Evolutionary conservation across 2,329 filamentous ascomycete genomes (phyloP).

Genomic region (Nemania serpens): DNA sequence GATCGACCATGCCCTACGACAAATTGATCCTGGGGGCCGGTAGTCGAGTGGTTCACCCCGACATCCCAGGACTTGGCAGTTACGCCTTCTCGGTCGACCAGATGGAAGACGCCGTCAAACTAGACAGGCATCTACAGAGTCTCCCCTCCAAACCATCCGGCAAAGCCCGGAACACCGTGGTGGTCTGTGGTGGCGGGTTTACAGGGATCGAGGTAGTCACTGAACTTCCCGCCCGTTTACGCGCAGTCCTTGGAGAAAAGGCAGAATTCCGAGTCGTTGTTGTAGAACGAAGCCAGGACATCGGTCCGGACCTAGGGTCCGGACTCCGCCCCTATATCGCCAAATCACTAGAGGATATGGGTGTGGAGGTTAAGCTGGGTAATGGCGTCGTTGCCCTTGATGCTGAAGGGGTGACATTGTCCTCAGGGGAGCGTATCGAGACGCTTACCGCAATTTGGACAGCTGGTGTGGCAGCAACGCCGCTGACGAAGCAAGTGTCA

Average conservation of each 20-base stretch:
- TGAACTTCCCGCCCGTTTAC: conserved; percentile 25
- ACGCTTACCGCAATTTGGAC: conserved; percentile 28
- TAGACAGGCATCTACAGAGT: conserved; percentile 25
- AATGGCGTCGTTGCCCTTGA: conserved; percentile 13
- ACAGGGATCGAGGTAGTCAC: conserved; percentile 27
- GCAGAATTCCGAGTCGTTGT: conserved; percentile 17
- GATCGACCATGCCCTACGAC: conserved; percentile 14
- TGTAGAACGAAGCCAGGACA: conserved; percentile 16
- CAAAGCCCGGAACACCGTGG: conserved; percentile 24
- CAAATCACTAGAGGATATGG: conserved; percentile 19
- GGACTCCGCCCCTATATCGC: conserved; percentile 18
- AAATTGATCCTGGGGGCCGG: conserved; percentile 27
- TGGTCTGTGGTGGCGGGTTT: conserved; percentile 27
- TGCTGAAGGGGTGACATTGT: conserved; percentile 22
- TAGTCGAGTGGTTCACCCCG: conserved; percentile 22
- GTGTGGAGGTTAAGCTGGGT: conserved; percentile 15
- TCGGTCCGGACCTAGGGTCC: conserved; percentile 18
- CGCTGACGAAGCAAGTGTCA: conserved; percentile 17
- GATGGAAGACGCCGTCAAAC: conserved; percentile 25
- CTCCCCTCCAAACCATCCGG: conserved; percentile 21
- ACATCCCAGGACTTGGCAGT: conserved; percentile 14
- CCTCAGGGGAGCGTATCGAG: conserved; percentile 28
- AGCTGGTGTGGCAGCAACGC: conserved; percentile 24
- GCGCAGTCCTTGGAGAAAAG: conserved; percentile 14
- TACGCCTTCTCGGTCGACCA: conserved; percentile 27